Conservation (phyloP, 257 asterid genomes). For the Thymus quinquecostatus region DNA sequence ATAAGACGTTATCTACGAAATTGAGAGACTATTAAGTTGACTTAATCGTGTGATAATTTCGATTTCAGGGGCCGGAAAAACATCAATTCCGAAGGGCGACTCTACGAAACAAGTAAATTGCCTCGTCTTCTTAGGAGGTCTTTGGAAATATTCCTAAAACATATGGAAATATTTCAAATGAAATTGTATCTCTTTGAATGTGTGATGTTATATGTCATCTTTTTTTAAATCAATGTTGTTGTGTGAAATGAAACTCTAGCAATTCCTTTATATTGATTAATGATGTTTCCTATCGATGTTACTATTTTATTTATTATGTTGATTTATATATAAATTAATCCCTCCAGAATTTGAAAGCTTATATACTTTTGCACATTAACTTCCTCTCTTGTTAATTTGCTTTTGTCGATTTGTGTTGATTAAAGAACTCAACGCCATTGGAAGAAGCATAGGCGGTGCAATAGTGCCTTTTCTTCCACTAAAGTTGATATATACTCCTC, state of each 20-base stretch:
- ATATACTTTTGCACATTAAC: too few species aligned
- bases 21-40: too few species aligned
- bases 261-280: background rate
- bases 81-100: conserved; percentile 18
- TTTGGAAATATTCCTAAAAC: background rate
- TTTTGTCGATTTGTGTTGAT: too few species aligned
- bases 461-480: background rate
- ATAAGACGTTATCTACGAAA: too few species aligned
- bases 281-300: background rate
- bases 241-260: background rate
- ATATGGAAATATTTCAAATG: conserved; percentile 5
- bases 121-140: background rate
- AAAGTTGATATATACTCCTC: background rate
- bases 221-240: background rate
- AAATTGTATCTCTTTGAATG: background rate
- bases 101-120: conserved; percentile 14
- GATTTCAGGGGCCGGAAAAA: conserved; percentile 9
- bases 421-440: background rate
- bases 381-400: background rate
- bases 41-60: background rate
- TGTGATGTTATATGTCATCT: background rate
- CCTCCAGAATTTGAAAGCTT: too few species aligned
- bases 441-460: background rate
- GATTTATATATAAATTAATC: too few species aligned
- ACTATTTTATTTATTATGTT: background rate